Evolutionary conservation across 192 early-diverging fungal genomes (phyloP), one percentile per base, ranked within the genome.

Genomic region (Backusella sp.): DNA sequence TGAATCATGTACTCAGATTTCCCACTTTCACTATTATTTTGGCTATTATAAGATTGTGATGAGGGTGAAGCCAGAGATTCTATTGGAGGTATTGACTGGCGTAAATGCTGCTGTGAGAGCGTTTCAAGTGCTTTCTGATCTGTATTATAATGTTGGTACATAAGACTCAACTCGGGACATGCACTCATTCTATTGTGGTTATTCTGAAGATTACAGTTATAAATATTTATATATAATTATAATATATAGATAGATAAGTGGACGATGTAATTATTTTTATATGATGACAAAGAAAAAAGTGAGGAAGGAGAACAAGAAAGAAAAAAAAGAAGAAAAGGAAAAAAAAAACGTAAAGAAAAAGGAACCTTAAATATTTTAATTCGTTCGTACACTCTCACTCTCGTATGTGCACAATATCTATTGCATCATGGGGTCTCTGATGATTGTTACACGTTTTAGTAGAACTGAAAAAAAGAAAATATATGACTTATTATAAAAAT

Each of bases 101-200:
- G 37, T 39, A 69, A 23, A 69, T 69, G 56, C 3, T 62, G 23
- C 11, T 21, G 6, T 62, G 56, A 62, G 12, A 62, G 56, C 4
- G 23, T 62, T 28, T 62, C 56, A 9, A 62, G 56, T 62, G 26
- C 23, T 9, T 62, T 6, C 12, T 62, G 56, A 12, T 62, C 56
- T 69, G 68, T 69, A 41, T 69, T 69, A 39, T 69, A 69, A 69
- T 69, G 21, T 26, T 37, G 53, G 41, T 66, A 66, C 21, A 66
- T 30, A n/a, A 41, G 21, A 65, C 46, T 74, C 14, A 66, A 19
- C 62, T 74, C 73, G 59, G 73, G 28, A 66, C 46, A 62, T 8
- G 73, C 62, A 28, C 73, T 74, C 56, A 62, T 74, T 66, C 23
- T 62, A 62, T 26, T 62, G 12, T 62, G 23, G 1, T 28, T 7